phyloP scores from a whole-genome alignment of 305 asterid species.

The Galium porrigens region DNA sequence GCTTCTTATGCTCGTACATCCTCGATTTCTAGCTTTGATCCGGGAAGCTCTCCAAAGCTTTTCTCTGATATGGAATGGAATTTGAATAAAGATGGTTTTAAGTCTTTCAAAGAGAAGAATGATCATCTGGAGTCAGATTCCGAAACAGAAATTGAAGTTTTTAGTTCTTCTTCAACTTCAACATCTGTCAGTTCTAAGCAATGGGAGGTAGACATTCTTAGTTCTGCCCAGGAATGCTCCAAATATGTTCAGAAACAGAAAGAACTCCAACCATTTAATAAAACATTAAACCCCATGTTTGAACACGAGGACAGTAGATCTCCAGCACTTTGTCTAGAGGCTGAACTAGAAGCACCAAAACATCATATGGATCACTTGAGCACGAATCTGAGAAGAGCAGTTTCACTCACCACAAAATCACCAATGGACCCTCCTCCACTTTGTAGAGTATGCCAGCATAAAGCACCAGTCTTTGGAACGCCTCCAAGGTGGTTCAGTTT shows the following conservation, averaged over 20 bases:
- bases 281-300: conserved; percentile 21
- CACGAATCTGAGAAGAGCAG: conserved; percentile 46
- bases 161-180: conserved; percentile 37
- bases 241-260: conserved; percentile 20
- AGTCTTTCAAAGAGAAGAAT: conserved; percentile 14
- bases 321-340: too few relatives aligned
- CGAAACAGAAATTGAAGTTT: conserved; percentile 44
- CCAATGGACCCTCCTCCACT: conserved; percentile 69
- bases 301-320: conserved; percentile 14
- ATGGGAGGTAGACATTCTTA: conserved; percentile 41
- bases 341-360: conserved; percentile 7
- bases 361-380: conserved; percentile 17
- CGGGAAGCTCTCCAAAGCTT: conserved; percentile 31
- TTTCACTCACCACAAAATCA: conserved; percentile 29
- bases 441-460: conserved; percentile 61
- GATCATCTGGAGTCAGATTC: conserved; percentile 35
- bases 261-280: conserved; percentile 22
- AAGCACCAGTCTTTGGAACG: conserved; percentile 55
- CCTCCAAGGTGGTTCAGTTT: conserved; percentile 60
- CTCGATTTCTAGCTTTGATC: conserved; percentile 44
- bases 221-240: conserved; percentile 38
- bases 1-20: conserved; percentile 30
- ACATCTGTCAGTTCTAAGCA: conserved; percentile 35
- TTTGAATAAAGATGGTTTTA: conserved; percentile 27
- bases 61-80: conserved; percentile 42